These are phyloP conservation scores for Auricularia auricula-judae DNA, from an alignment of 768 basidiomycete genomes.

Conservation along the genomic window DNA sequence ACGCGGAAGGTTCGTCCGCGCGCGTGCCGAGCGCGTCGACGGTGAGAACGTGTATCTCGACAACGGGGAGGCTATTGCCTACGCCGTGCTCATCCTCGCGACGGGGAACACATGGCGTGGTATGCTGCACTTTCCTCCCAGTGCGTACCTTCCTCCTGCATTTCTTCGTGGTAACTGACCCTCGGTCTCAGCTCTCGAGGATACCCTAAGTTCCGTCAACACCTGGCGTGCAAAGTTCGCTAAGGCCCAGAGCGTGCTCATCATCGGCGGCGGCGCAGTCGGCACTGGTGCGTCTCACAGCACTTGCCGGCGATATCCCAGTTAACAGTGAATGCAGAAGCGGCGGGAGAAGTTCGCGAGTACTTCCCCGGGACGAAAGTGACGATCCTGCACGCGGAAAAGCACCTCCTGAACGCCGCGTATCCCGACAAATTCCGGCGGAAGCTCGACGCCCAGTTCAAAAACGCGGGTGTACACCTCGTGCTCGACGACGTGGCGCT, in stretches of 20 bases:
- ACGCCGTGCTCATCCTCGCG: too few relatives aligned
- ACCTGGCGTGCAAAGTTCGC: slow-evolving; percentile 9
- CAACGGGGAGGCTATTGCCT: too few relatives aligned
- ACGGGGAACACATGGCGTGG: too few relatives aligned
- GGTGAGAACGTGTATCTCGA: too few relatives aligned
- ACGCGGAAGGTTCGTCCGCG: slow-evolving; percentile 1
- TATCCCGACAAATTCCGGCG: slow-evolving; percentile 5
- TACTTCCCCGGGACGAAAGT: slow-evolving; percentile 10
- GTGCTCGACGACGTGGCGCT: slow-evolving; percentile 9
- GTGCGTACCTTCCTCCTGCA: too few relatives aligned
- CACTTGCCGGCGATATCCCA: too few relatives aligned
- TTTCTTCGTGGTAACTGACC: too few relatives aligned
- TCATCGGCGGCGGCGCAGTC: slow-evolving; percentile 11
- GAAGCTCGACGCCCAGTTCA: slow-evolving; percentile 1
- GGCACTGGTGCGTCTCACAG: slow-evolving; percentile 1
- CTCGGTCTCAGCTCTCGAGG: not conserved
- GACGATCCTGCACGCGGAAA: slow-evolving; percentile 9
- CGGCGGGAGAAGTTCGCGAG: slow-evolving; percentile 11
- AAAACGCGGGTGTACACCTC: slow-evolving; percentile 8
- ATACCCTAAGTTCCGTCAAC: not conserved
- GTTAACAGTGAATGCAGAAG: slow-evolving; percentile 1
- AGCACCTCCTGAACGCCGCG: not conserved
- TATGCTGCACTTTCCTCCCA: too few relatives aligned
- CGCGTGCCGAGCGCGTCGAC: not conserved
- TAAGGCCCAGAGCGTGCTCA: slow-evolving; percentile 7